Percentiles rank a stretch among this genome's conserved stretches.
Evolutionary conservation across 164 flowering plant genomes (phyloP).

Genomic region (Macadamia tetraphylla): DNA sequence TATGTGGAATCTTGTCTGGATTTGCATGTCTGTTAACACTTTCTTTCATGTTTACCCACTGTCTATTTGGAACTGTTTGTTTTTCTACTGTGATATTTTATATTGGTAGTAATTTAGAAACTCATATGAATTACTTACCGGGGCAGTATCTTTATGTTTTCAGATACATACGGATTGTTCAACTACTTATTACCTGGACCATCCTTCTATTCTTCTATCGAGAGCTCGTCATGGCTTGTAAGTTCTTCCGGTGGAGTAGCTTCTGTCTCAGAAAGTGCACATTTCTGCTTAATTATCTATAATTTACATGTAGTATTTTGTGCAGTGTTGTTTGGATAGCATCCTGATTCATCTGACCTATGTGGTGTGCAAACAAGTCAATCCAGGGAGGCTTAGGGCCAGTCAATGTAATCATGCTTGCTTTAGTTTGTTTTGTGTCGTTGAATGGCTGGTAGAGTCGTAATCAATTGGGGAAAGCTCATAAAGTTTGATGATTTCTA

Average conservation of each 20-base stretch:
- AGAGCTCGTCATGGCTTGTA: slow-evolving; percentile 76
- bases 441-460: too few species aligned
- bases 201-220: slow-evolving; percentile 73
- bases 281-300: slow-evolving; percentile 1
- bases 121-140: slow-evolving; percentile 6
- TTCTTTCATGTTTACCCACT: not conserved
- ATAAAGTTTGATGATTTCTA: too few species aligned
- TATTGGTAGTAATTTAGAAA: not conserved
- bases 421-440: too few species aligned
- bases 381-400: too few species aligned
- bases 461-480: too few species aligned
- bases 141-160: slow-evolving; percentile 9
- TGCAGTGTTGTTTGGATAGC: not conserved
- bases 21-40: slow-evolving; percentile 70
- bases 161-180: slow-evolving; percentile 81
- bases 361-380: too few species aligned
- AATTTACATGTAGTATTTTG: not conserved
- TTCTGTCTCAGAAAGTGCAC: not conserved
- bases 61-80: not conserved
- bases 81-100: not conserved
- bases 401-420: too few species aligned
- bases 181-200: slow-evolving; percentile 74
- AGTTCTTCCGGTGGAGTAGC: slow-evolving; percentile 20
- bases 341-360: not conserved
- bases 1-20: slow-evolving; percentile 97